A percentile compares a stretch with the other conserved stretches of the same genome.
phyloP scores from a whole-genome alignment of 768 basidiomycete genomes.

The Tubosaeta sp. region DNA sequence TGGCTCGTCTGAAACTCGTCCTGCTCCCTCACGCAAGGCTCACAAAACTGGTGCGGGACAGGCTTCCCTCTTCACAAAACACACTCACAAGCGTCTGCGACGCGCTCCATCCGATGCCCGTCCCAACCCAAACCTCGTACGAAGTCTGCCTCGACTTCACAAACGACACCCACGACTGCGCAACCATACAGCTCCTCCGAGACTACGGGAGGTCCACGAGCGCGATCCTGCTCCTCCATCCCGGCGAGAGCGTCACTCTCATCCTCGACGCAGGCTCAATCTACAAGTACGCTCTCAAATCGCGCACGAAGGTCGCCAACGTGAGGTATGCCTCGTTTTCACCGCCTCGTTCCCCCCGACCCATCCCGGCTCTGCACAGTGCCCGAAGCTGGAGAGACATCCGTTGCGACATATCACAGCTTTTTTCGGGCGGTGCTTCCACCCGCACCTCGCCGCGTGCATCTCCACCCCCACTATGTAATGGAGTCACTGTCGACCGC shows the following conservation, averaged over 20 bases:
- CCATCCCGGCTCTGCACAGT: slow-evolving; percentile 30
- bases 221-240: slow-evolving; percentile 53
- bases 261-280: slow-evolving; percentile 65
- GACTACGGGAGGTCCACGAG: slow-evolving; percentile 58
- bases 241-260: slow-evolving; percentile 60
- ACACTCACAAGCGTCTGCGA: slow-evolving; percentile 33
- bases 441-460: slow-evolving; percentile 31
- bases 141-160: slow-evolving; percentile 66
- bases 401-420: slow-evolving; percentile 55
- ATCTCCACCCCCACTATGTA: slow-evolving; percentile 35
- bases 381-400: slow-evolving; percentile 66
- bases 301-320: slow-evolving; percentile 59
- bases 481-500: slow-evolving; percentile 60
- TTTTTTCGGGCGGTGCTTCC: slow-evolving; percentile 43
- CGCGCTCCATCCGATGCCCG: slow-evolving; percentile 47
- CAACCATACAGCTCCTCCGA: slow-evolving; percentile 59
- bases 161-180: slow-evolving; percentile 63
- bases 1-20: slow-evolving; percentile 26
- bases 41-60: slow-evolving; percentile 33
- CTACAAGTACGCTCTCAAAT: slow-evolving; percentile 68
- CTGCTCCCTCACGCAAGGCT: slow-evolving; percentile 28
- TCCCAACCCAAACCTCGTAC: slow-evolving; percentile 48
- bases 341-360: slow-evolving; percentile 3
- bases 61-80: slow-evolving; percentile 17
- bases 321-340: slow-evolving; percentile 50